Base-by-base conservation (phyloP, 805 yeast species). In the Starmerella powellii region DNA sequence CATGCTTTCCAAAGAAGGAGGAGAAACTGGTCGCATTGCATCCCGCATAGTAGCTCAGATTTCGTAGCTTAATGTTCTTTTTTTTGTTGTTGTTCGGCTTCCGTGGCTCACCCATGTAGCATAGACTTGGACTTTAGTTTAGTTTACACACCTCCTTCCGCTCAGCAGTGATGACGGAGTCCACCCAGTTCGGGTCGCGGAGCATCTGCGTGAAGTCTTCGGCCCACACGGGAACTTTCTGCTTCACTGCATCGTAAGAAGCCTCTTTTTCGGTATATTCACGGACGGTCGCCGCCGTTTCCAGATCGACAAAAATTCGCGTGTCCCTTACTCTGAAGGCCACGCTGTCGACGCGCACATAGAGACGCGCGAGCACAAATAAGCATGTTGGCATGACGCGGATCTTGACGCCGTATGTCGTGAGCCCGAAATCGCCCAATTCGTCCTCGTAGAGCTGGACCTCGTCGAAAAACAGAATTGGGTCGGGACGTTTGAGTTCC, bases 391-490 rank as follows among this genome's bases (percentile, higher is more conserved):
- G 77, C 96, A 91, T 91, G 3, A 86, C 95, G 48, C 99, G 65
- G 17, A 91, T 73, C 60, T 87, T 87, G 28, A 78, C 76, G 40
- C 76, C 75, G 41, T 83, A 63, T 41, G 83, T 72, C 0, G 93
- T 74, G 15, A 85, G 80, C 6, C 99, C 99, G 59, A 88, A 91
- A 59, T 91, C 99, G 3, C 94, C 97, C 42, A 91, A 66, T 59
- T 91, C 99, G 56, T 91, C 99, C 58, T 91, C 99, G 58, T 74
- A 91, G 26, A 91, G 64, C 6, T 83, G 74, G 66, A 85, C 74
- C 53, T 88, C 96, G 57, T 86, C 96, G 56, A 75, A 91, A 59
- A 83, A 86, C 41, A 85, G 57, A 34, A 91, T 91, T 1, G 94
- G 94, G 54, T 85, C 95, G 6, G 80, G 85, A 44, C 69, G 65